Evolutionary conservation across 139 green algal genomes (phyloP), one percentile per base, ranked within the genome.

Genomic region (Tetraselmis striata): DNA sequence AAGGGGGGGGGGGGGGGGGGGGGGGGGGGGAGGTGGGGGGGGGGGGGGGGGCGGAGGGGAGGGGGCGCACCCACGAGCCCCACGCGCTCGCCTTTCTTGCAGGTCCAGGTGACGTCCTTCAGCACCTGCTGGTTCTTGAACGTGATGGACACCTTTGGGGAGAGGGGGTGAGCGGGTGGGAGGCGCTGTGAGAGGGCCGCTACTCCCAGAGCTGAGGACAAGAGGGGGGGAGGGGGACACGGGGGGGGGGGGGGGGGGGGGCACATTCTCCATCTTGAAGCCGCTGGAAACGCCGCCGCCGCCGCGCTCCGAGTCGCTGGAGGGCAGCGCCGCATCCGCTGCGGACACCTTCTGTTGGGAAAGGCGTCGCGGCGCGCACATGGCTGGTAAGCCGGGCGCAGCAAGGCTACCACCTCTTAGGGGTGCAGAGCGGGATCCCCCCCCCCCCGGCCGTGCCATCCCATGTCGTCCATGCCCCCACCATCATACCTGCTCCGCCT

Each of bases 81-180:
- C n/a, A 98, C 95, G 1, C 95, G 85, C 89, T 99, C 95, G 0
- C 97, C 96, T 82, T 95, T 96, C 84, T 98, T 99, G 79, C 98
- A 94, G 77, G 99, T 96, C 97, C 97, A 99, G 30, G 84, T 90
- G 30, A 94, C 90, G 83, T 96, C 89, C 74, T 92, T 92, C 1
- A 99, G 89, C 77, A 99, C 90, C 84, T 96, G 87, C 80, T 96
- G 89, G 87, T 97, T 96, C 90, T 98, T 99, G 87, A 98, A 99
- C 0, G 92, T 97, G 75, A 93, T 94, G 29, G 87, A 84, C 1
- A 96, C 85, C 90, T 95, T 86, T 79, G 76, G 45, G 18, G 45
- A 67, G 45, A 67, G 45, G 18, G 45, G 18, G 45, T 25, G 45
- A 67, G 45, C 5, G 45, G 45, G 45, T 25, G 45, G 45, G 45